phyloP scores from a whole-genome alignment of 2,329 filamentous ascomycete species.

The Orbilia javanica region DNA sequence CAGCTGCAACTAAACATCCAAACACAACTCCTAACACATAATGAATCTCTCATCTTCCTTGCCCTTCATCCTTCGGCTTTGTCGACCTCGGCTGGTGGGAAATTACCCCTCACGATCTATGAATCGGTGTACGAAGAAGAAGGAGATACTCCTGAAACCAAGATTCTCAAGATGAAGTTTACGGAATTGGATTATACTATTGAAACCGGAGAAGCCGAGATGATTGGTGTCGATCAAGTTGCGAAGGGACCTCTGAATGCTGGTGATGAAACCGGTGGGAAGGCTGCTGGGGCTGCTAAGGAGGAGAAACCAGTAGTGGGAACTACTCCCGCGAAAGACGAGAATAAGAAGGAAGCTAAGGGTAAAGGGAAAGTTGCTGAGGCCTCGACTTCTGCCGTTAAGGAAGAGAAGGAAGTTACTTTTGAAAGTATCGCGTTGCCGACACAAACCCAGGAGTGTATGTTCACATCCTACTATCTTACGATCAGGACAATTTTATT shows the following conservation, averaged over 20 bases:
- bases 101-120: slow-evolving; percentile 90
- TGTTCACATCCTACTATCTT: slow-evolving; percentile 56
- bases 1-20: slow-evolving; percentile 70
- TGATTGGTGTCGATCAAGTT: slow-evolving; percentile 96
- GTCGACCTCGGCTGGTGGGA: slow-evolving; percentile 68
- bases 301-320: slow-evolving; percentile 45
- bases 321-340: slow-evolving; percentile 59
- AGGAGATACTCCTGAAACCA: slow-evolving; percentile 65
- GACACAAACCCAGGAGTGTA: slow-evolving; percentile 75
- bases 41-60: slow-evolving; percentile 88
- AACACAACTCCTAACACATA: slow-evolving; percentile 78
- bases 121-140: slow-evolving; percentile 85
- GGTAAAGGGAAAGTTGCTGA: slow-evolving; percentile 61
- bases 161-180: slow-evolving; percentile 75
- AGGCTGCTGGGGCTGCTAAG: slow-evolving; percentile 62
- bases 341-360: slow-evolving; percentile 62
- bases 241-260: slow-evolving; percentile 87
- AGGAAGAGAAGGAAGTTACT: slow-evolving; percentile 58
- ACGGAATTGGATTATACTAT: slow-evolving; percentile 86
- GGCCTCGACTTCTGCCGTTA: slow-evolving; percentile 22
- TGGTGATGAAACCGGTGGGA: slow-evolving; percentile 60
- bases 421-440: slow-evolving; percentile 66
- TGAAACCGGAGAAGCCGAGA: slow-evolving; percentile 94
- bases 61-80: slow-evolving; percentile 80
- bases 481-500: neutral